A percentile compares a stretch with the other conserved stretches of the same genome.
Evolutionary conservation across 129 eudicot species (phyloP).

Genomic region (Oenanthe sinensis): DNA sequence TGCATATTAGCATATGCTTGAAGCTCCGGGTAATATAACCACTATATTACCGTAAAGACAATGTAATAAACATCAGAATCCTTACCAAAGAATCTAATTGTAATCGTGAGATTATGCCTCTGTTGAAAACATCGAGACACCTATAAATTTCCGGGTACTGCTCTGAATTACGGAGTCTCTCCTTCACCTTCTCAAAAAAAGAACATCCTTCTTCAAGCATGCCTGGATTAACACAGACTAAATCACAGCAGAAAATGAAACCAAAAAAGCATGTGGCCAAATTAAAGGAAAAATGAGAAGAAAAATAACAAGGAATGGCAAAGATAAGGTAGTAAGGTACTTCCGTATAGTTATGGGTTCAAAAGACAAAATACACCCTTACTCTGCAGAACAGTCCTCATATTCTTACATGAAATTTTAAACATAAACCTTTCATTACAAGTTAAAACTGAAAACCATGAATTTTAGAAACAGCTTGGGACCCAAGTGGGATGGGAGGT

Average conservation of each 20-base stretch:
- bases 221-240: conserved; percentile 30
- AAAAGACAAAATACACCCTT: background rate
- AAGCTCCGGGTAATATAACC: background rate
- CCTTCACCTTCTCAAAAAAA: conserved; percentile 65
- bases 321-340: background rate
- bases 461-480: background rate
- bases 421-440: background rate
- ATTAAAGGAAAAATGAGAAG: background rate
- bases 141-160: conserved; percentile 46
- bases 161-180: conserved; percentile 38
- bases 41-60: background rate
- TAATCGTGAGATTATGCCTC: conserved; percentile 42
- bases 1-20: background rate
- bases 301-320: background rate
- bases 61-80: background rate
- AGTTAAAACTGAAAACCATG: background rate
- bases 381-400: background rate
- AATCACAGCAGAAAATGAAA: conserved; percentile 1
- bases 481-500: background rate
- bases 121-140: conserved; percentile 51
- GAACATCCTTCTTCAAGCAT: conserved; percentile 42
- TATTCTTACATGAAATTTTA: background rate
- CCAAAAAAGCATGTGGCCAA: background rate
- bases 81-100: conserved; percentile 55
- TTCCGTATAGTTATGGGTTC: background rate